Evolutionary conservation across 140 eudicot genomes (phyloP).

Genomic region (Anethum foeniculum): DNA sequence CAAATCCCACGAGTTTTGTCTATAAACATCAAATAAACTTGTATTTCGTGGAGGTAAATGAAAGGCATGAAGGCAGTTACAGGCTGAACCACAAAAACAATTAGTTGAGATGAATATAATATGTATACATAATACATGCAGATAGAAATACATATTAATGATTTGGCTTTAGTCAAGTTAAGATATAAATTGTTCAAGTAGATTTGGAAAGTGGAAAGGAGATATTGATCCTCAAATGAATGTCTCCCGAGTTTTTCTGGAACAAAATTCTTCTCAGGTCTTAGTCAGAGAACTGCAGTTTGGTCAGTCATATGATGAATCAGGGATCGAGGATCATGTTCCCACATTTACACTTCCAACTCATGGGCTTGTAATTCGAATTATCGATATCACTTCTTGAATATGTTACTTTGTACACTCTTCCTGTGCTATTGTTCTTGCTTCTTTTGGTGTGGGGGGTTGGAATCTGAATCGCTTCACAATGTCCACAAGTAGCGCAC

Average conservation of each 20-base stretch:
- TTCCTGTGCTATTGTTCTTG: slow-evolving; percentile 18
- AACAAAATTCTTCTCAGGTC: background rate
- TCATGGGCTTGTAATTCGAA: slow-evolving; percentile 83
- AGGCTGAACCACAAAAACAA: too few species aligned
- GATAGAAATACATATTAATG: background rate
- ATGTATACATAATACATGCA: background rate
- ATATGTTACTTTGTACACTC: slow-evolving; percentile 25
- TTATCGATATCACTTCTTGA: slow-evolving; percentile 41
- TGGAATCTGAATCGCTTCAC: slow-evolving; percentile 90
- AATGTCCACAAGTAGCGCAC: slow-evolving; percentile 68
- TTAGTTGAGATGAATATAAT: too few species aligned
- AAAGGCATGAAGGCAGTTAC: too few species aligned
- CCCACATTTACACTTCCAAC: slow-evolving; percentile 95
- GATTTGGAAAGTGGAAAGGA: background rate
- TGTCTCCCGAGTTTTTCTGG: background rate
- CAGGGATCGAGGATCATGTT: slow-evolving; percentile 68
- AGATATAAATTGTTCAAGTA: background rate
- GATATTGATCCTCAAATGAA: background rate
- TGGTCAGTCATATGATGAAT: slow-evolving; percentile 1
- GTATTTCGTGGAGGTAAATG: too few species aligned
- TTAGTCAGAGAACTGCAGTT: background rate
- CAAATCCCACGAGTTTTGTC: too few species aligned
- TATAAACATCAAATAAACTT: too few species aligned
- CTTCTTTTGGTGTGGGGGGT: slow-evolving; percentile 39
- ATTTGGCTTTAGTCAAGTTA: background rate